These are phyloP conservation scores for Petrea volubilis DNA, from an alignment of 257 asterid species.

Conservation along the genomic window DNA sequence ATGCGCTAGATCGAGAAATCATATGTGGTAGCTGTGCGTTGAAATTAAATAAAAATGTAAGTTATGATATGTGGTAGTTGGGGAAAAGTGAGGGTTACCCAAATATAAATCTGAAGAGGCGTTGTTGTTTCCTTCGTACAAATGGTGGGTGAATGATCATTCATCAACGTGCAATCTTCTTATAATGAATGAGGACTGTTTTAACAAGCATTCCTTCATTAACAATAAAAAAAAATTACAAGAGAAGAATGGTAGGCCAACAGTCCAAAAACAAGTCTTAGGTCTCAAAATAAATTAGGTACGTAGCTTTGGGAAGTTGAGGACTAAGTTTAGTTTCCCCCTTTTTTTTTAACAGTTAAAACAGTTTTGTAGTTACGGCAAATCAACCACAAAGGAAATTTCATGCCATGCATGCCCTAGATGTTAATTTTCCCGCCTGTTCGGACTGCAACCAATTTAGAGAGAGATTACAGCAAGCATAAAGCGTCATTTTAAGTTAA, in stretches of 20 bases:
- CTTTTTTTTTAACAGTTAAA: conserved; percentile 5
- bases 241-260: conserved; percentile 12
- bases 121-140: background rate
- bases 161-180: background rate
- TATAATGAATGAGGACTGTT: background rate
- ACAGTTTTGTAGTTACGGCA: background rate
- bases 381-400: background rate
- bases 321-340: background rate
- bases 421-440: no score
- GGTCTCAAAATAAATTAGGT: background rate
- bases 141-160: conserved; percentile 9
- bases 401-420: no score
- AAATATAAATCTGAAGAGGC: background rate
- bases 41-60: background rate
- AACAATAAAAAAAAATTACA: background rate
- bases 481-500: no score
- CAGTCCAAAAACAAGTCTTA: conserved; percentile 15
- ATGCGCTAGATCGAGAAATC: no score
- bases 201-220: background rate
- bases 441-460: no score
- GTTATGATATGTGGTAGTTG: background rate
- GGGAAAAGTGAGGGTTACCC: background rate
- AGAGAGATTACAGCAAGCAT: no score
- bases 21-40: no score
- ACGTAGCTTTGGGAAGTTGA: conserved; percentile 19